Base-by-base conservation (phyloP, 2,329 filamentous ascomycete genomes). In the Cercospora sesami region DNA sequence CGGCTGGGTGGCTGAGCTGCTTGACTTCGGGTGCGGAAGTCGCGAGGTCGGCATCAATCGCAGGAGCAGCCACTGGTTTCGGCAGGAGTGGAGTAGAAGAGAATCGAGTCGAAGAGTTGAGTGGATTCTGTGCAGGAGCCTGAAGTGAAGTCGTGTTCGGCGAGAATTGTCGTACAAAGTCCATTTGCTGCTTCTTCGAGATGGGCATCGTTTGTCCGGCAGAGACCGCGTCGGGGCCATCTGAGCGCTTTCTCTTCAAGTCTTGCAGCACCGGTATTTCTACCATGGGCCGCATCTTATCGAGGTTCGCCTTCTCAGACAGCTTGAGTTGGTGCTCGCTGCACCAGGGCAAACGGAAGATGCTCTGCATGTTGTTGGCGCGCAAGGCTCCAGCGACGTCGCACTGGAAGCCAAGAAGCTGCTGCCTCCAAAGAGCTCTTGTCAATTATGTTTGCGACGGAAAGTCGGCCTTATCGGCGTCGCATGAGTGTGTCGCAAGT, bases 171-270 rank as follows among this genome's bases (percentile, higher is more conserved):
- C 65, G 67, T n/a, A 65, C 31, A 60, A 42, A 57, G 23, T 86
- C 70, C 70, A 73, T 71, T 51, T 69, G 63, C 55, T 70, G 65
- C 51, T 66, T 64, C 63, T 71, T 73, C 68, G 75, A 72, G 62
- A 69, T 61, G 65, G 69, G 63, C 57, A 65, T 71, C 55, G 65
- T 60, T 65, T 67, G 65, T 26, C 63, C 70, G 21, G 71, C 71
- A 66, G 66, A 74, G 67, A 67, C 63, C 31, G 75, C 71, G 42
- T 83, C 82, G 55, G 80, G 79, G 71, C 83, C 86, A 70, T 83
- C 81, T 33, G 83, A 82, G 65, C 84, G 81, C 78, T 88, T 89
- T 70, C 87, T 84, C 82, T 89, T 89, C 75, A 87, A 79, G 73
- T 84, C 83, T 71, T 81, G 83, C 72, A 83, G 76, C 72, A 80